A percentile compares a stretch with the other conserved stretches of the same genome.
phyloP scores from a whole-genome alignment of 2,329 filamentous ascomycete species.

The Verticillium nonalfalfae region DNA sequence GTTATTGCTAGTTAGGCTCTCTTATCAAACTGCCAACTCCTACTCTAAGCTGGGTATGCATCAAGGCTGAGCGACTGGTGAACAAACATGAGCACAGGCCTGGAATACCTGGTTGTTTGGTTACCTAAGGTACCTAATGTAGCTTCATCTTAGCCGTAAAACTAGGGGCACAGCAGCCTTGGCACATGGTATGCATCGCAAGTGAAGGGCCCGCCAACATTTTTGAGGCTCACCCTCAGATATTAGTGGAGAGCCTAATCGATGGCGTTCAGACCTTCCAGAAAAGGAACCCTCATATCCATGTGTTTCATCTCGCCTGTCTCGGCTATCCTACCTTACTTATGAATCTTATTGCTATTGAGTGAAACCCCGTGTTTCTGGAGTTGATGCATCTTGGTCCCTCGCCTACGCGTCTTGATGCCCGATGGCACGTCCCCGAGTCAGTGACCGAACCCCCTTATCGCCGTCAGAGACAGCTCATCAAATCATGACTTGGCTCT shows the following conservation, averaged over 20 bases:
- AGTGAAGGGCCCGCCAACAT: no score
- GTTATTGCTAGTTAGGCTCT: no score
- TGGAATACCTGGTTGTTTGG: not conserved
- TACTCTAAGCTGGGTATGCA: no score
- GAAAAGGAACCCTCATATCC: not conserved
- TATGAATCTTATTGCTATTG: no score
- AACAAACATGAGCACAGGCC: no score
- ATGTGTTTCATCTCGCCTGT: not conserved
- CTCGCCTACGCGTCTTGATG: not conserved
- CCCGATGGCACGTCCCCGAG: not conserved
- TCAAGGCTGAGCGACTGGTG: no score
- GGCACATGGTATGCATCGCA: not conserved
- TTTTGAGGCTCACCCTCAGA: no score
- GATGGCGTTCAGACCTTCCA: not conserved
- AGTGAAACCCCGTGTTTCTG: no score
- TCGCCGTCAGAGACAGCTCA: not conserved
- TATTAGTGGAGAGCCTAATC: not conserved
- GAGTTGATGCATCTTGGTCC: no score
- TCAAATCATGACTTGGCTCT: no score
- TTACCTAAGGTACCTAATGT: not conserved
- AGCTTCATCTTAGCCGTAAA: not conserved
- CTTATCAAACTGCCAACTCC: no score
- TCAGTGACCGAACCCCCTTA: not conserved
- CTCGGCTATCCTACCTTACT: no score
- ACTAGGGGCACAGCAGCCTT: not conserved